Percentiles rank a stretch among this genome's conserved stretches.
Conservation (phyloP, 2,329 filamentous ascomycete genomes). For the Cercospora sesami region DNA sequence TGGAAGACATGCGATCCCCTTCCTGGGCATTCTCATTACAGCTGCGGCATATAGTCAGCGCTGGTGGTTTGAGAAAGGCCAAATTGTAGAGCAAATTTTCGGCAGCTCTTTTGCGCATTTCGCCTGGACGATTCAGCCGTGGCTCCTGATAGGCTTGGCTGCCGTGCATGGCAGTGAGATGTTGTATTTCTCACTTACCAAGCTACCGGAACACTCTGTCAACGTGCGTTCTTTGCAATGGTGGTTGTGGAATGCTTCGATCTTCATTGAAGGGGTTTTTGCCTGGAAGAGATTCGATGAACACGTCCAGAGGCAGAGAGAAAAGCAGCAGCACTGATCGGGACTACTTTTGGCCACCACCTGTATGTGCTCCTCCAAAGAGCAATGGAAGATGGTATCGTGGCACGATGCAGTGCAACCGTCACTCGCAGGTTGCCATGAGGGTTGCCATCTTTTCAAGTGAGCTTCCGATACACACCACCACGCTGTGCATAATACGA, state of each 20-base stretch:
- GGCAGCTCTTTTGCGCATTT: conserved; percentile 60
- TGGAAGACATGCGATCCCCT: conserved; percentile 56
- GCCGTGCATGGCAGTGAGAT: conserved; percentile 66
- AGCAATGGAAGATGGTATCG: not conserved
- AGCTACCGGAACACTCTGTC: conserved; percentile 55
- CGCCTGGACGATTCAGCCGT: conserved; percentile 60
- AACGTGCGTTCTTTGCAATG: conserved; percentile 51
- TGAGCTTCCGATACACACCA: not conserved
- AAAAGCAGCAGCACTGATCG: conserved; percentile 43
- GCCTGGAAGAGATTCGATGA: conserved; percentile 50
- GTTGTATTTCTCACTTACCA: conserved; percentile 47
- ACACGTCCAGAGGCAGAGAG: conserved; percentile 45
- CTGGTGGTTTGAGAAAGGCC: conserved; percentile 55
- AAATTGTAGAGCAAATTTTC: conserved; percentile 41
- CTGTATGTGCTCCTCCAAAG: not conserved
- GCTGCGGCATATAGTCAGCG: conserved; percentile 54
- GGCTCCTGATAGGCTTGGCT: conserved; percentile 61
- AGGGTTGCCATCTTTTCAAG: not conserved
- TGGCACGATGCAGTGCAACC: not conserved
- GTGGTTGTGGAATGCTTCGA: conserved; percentile 53
- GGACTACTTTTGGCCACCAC: not conserved
- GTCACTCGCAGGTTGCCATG: not conserved
- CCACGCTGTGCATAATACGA: not conserved
- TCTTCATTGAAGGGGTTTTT: conserved; percentile 50
- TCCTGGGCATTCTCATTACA: conserved; percentile 57